Percentiles rank a stretch among this genome's conserved stretches.
These are phyloP conservation scores for Chlorella variabilis DNA, from an alignment of 163 green algal species.

Conservation along the genomic window DNA sequence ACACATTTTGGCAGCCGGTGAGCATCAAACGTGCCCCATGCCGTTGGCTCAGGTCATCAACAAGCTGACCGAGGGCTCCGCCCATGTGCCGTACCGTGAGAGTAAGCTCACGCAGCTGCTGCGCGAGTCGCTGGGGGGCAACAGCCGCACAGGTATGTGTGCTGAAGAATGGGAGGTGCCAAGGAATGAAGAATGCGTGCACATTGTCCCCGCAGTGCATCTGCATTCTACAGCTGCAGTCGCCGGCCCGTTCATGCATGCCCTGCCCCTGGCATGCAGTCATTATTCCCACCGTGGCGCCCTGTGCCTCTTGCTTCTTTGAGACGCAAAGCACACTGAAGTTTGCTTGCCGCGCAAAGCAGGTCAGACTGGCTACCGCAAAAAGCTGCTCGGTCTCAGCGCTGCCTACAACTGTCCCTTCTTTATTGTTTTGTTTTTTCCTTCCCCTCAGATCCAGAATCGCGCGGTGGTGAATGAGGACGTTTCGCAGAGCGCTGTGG, in stretches of 20 bases:
- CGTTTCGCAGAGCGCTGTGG: constrained; percentile 16
- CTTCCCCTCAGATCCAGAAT: not conserved
- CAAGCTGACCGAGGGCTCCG: constrained; percentile 50
- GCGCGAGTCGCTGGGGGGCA: constrained; percentile 25
- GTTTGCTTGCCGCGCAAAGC: constrained; percentile 82
- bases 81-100: constrained; percentile 50
- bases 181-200: no score
- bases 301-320: constrained; percentile 59
- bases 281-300: constrained; percentile 91
- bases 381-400: no score
- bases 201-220: no score
- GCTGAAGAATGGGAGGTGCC: no score
- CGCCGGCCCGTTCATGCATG: no score
- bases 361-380: constrained; percentile 67
- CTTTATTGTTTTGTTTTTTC: no score
- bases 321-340: constrained; percentile 85
- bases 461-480: constrained; percentile 72
- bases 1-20: not conserved
- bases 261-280: no score
- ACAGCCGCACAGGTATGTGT: constrained; percentile 22
- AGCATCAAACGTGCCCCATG: not conserved
- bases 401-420: no score
- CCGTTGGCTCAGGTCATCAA: constrained; percentile 61
- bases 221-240: no score
- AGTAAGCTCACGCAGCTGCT: constrained; percentile 51